Conservation (phyloP, 2,329 filamentous ascomycete genomes). For the Alternaria novae-zelandiae region DNA sequence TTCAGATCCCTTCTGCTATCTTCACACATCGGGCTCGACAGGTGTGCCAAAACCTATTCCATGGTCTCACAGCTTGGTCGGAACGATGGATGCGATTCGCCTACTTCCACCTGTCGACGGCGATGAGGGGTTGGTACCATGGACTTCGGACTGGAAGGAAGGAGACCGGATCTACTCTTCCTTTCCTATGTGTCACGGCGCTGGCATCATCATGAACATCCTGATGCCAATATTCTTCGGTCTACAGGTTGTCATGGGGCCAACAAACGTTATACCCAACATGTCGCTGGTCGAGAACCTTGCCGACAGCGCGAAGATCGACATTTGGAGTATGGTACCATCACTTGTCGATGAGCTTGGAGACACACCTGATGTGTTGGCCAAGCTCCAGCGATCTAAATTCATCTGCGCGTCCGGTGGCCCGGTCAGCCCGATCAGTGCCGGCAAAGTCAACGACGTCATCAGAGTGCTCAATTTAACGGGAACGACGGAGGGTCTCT, state of each 20-base stretch:
- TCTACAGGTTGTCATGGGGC: slow-evolving; percentile 48
- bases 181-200: slow-evolving; percentile 48
- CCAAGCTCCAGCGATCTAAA: slow-evolving; percentile 23
- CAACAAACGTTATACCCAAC: slow-evolving; percentile 45
- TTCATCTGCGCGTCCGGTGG: slow-evolving; percentile 47
- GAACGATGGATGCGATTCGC: slow-evolving; percentile 48
- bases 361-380: slow-evolving; percentile 25
- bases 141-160: slow-evolving; percentile 29
- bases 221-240: slow-evolving; percentile 47
- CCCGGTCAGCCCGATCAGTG: slow-evolving; percentile 28
- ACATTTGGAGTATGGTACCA: slow-evolving; percentile 30
- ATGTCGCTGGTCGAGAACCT: slow-evolving; percentile 45
- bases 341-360: slow-evolving; percentile 34
- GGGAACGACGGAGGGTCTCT: slow-evolving; percentile 31
- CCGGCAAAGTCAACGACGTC: slow-evolving; percentile 22
- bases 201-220: slow-evolving; percentile 53
- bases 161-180: slow-evolving; percentile 34
- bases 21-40: slow-evolving; percentile 48
- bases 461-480: slow-evolving; percentile 28
- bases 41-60: slow-evolving; percentile 46
- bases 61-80: slow-evolving; percentile 42
- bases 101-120: slow-evolving; percentile 44
- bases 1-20: slow-evolving; percentile 32
- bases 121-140: slow-evolving; percentile 22
- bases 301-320: slow-evolving; percentile 42